A percentile compares a stretch with the other conserved stretches of the same genome.
Evolutionary conservation across 2,329 filamentous ascomycete species (phyloP).

Genomic region (Taxawa tesnikishii): DNA sequence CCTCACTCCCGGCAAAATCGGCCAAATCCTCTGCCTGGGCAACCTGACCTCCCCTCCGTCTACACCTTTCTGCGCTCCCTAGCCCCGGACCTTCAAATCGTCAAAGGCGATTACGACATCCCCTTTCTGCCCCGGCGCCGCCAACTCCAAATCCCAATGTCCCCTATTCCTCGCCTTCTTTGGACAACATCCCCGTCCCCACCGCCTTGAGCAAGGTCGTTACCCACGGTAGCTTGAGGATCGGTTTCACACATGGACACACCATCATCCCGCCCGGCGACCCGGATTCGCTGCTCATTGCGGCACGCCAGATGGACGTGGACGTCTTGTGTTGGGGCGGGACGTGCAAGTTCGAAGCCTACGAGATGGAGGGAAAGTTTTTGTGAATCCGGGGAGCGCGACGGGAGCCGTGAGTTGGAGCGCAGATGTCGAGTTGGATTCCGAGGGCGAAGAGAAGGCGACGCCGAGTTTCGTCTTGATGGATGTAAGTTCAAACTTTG

Average conservation of each 20-base stretch:
- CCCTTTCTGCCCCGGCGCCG: slow-evolving; percentile 42
- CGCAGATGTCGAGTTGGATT: slow-evolving; percentile 21
- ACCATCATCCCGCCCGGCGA: slow-evolving; percentile 59
- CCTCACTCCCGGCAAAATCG: slow-evolving; percentile 46
- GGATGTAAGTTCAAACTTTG: slow-evolving; percentile 83
- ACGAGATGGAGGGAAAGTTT: slow-evolving; percentile 61
- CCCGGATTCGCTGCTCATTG: slow-evolving; percentile 54
- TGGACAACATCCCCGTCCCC: slow-evolving; percentile 19
- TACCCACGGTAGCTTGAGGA: slow-evolving; percentile 54
- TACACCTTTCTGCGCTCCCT: slow-evolving; percentile 44
- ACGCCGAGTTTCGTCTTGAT: slow-evolving; percentile 91
- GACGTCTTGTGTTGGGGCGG: slow-evolving; percentile 59
- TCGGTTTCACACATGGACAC: slow-evolving; percentile 60
- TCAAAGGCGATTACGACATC: slow-evolving; percentile 59
- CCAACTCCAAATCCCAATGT: slow-evolving; percentile 8
- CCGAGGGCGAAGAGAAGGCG: slow-evolving; percentile 48
- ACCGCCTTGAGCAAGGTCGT: slow-evolving; percentile 54
- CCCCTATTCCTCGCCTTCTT: slow-evolving; percentile 7
- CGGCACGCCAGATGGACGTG: slow-evolving; percentile 59
- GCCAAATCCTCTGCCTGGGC: slow-evolving; percentile 45
- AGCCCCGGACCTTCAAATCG: slow-evolving; percentile 53
- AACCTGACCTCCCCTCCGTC: slow-evolving; percentile 45
- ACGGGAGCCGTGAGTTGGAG: slow-evolving; percentile 53
- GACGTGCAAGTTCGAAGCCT: slow-evolving; percentile 58
- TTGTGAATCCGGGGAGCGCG: slow-evolving; percentile 59